Evolutionary conservation across 192 early-diverging fungal species (phyloP), one percentile per base, ranked within the genome.

Genomic region (Coemansia sp.): DNA sequence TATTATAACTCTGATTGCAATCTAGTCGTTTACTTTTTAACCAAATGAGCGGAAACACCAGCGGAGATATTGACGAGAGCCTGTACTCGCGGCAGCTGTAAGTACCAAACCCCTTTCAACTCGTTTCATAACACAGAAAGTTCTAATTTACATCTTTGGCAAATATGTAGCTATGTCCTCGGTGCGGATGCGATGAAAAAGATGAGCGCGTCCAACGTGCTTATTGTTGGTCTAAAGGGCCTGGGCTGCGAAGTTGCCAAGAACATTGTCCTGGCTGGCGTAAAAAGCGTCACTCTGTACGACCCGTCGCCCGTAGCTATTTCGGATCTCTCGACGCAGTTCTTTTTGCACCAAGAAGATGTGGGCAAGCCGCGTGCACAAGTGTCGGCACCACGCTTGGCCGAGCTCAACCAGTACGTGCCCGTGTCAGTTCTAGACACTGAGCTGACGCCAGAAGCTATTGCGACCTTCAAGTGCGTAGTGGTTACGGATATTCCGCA

Each of bases 31-130:
- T 51, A 45, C 55, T 32, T 27, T 54, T 54, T 27, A 23, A 32
- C 25, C 8, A 17, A 56, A 64, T 64, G 62, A 66, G 49, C 50
- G 65, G 57, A 56, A 38, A 63, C 38, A 66, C 72, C 51, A 45
- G 14, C 2, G 27, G 55, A 2, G 70, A 70, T 43, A 97, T 99
- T 68, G 97, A 99, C 83, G 97, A 99, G 82, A 84, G 94, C 39
- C 88, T 97, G 27, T 99, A 99, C 84, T 99, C 97, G 52, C 90
- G 97, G 57, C 97, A 99, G 76, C 87, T 99, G 97, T 98, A 93
- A 84, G 90, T 84, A 66, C 21, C 12, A 19, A 17, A 4, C 5
- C 39, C 38, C 57, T 21, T 58, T 67, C 52, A 50, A 45, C 47
- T 6, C 45, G 3, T 22, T 45, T 10, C 41, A 45, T n/a, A 45